Base-by-base conservation (phyloP, 2,329 filamentous ascomycete genomes). In the Coniochaeta sp. region DNA sequence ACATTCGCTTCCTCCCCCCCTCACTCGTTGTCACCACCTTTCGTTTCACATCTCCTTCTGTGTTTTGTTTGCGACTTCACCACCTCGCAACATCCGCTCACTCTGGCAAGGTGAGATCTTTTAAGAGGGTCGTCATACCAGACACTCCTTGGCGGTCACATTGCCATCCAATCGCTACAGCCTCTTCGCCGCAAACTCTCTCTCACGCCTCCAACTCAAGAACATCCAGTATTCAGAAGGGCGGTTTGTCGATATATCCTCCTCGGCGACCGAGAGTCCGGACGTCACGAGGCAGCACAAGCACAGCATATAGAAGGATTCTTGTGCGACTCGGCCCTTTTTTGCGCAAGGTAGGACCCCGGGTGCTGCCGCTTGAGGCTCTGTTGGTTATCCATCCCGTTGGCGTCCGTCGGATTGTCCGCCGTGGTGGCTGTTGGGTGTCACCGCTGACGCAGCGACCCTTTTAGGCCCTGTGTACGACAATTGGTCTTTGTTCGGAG, bases 401-500 rank as follows among this genome's bases (percentile, higher is more conserved):
- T 13, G 45, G 27, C 45, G 45, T 20, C 26, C 28, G n/a, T 42
- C 38, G 38, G 20, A 42, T 8, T 26, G 38, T 42, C 38, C 38
- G 38, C 38, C 20, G 38, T 42, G 20, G 38, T 42, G 38, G 38
- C 38, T 42, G 38, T 26, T 42, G 20, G n/a, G 38, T 42, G 38
- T 42, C 38, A 42, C 38, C 20, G 38, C 38, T 42, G 38, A 42
- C 38, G 38, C 38, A 42, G 20, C 22, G 38, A 28, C 45, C 26
- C 45, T 16, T 48, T 31, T 48, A 48, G 45, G 24, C 45, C 10
- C 16, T 48, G 26, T 48, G 45, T 48, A 18, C 45, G 24, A 48
- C 45, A 48, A n/a, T 8, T 31, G 26, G 26, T 48, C 28, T 48
- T 48, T 5, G 7, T 38, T 14, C 45, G 12, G 9, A n/a, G 20